Percentiles rank a stretch among this genome's conserved stretches.
Conservation (phyloP, 2,329 filamentous ascomycete genomes). For the Aschersonia sp. region DNA sequence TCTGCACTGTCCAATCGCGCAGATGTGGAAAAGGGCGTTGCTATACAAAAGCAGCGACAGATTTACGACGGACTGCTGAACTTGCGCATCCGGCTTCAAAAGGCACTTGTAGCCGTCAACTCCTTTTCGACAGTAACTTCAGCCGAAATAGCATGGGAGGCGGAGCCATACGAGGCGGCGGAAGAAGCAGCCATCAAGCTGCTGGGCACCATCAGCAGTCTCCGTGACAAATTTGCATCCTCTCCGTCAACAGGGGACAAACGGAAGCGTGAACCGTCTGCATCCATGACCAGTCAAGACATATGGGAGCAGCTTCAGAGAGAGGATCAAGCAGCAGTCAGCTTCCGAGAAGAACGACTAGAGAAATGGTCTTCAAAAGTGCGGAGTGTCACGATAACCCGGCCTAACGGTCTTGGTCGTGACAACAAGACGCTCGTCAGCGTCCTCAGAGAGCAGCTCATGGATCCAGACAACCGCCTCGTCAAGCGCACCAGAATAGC, state of each 20-base stretch:
- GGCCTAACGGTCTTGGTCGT: constrained; percentile 12
- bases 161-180: constrained; percentile 54
- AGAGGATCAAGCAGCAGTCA: constrained; percentile 44
- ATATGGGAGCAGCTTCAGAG: constrained; percentile 61
- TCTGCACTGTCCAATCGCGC: constrained; percentile 15
- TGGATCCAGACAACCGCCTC: constrained; percentile 46
- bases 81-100: constrained; percentile 83
- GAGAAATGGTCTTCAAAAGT: constrained; percentile 82
- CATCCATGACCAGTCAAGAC: constrained; percentile 42
- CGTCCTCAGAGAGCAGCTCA: constrained; percentile 54
- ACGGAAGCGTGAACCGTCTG: constrained; percentile 39
- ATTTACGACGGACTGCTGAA: constrained; percentile 83
- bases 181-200: constrained; percentile 77
- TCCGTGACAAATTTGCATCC: constrained; percentile 45
- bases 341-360: constrained; percentile 56
- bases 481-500: constrained; percentile 55
- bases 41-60: constrained; percentile 73
- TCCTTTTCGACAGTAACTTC: constrained; percentile 40
- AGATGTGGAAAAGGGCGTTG: constrained; percentile 73
- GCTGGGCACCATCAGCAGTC: constrained; percentile 64
- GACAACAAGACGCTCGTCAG: constrained; percentile 38
- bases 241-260: constrained; percentile 41
- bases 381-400: constrained; percentile 28
- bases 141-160: constrained; percentile 18
- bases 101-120: constrained; percentile 72